Evolutionary conservation across 768 basidiomycete genomes (phyloP).

Genomic region (Psilocybe sp.): DNA sequence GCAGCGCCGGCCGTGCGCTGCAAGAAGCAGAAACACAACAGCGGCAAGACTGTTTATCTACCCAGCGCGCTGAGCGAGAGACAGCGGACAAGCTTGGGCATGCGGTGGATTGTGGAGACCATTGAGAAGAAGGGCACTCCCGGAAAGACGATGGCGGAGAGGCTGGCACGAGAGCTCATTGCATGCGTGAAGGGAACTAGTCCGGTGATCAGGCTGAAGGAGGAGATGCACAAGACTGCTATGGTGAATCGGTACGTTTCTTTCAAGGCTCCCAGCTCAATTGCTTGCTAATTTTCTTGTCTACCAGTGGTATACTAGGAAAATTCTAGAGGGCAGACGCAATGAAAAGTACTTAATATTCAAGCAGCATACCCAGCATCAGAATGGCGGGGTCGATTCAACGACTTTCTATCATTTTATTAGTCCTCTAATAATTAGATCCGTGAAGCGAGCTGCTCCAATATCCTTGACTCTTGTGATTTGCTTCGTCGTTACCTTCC

Average conservation of each 20-base stretch:
- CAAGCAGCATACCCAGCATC: no score
- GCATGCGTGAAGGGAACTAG: slow-evolving; percentile 63
- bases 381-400: no score
- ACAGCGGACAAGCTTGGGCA: slow-evolving; percentile 68
- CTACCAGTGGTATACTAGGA: not conserved
- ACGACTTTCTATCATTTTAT: no score
- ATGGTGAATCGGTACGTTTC: slow-evolving; percentile 74
- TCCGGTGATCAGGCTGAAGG: slow-evolving; percentile 58
- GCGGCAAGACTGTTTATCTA: slow-evolving; percentile 61
- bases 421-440: no score
- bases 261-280: not conserved
- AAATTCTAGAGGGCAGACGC: no score
- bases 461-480: no score
- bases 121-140: slow-evolving; percentile 52
- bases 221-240: slow-evolving; percentile 61
- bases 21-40: slow-evolving; percentile 54
- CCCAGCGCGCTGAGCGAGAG: slow-evolving; percentile 79
- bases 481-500: no score
- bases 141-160: slow-evolving; percentile 59
- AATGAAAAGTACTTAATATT: no score
- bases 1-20: slow-evolving; percentile 72
- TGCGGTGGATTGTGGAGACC: slow-evolving; percentile 70
- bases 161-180: slow-evolving; percentile 79
- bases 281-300: slow-evolving; percentile 1
- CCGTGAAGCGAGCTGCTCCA: no score